Evolutionary conservation across 805 yeast species (phyloP).

Genomic region (Deakozyma indianensis): DNA sequence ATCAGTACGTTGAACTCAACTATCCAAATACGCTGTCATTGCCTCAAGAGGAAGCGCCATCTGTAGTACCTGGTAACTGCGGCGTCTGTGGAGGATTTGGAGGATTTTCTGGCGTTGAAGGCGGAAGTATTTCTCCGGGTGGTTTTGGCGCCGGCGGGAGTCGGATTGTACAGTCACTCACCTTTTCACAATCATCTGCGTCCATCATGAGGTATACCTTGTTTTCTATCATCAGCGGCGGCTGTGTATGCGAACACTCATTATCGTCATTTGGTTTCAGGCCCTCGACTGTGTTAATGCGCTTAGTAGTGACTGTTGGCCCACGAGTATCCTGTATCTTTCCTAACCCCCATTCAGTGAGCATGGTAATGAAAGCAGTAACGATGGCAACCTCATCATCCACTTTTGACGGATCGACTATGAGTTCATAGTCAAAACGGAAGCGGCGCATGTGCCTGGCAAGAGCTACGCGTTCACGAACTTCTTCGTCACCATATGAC

Average conservation of each 20-base stretch:
- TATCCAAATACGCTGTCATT: too few species aligned
- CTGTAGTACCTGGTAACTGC: too few species aligned
- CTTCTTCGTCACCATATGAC: slow-evolving; percentile 40
- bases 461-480: slow-evolving; percentile 37
- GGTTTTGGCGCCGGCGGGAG: neutral
- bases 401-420: slow-evolving; percentile 32
- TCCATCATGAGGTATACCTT: neutral
- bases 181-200: neutral
- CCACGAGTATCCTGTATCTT: neutral
- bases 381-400: slow-evolving; percentile 40
- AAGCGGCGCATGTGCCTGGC: slow-evolving; percentile 44
- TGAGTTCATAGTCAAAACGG: slow-evolving; percentile 44
- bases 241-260: neutral
- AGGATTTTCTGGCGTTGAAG: neutral
- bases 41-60: too few species aligned
- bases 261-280: neutral
- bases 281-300: neutral
- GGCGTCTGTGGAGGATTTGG: neutral
- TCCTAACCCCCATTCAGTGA: slow-evolving; percentile 39
- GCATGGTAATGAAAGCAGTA: slow-evolving; percentile 48
- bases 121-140: neutral
- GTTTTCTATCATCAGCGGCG: neutral
- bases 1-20: too few species aligned
- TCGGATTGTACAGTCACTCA: neutral
- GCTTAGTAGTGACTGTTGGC: neutral